Conservation (phyloP, 371 early-diverging fungal genomes). For the Zychaea mexicana region DNA sequence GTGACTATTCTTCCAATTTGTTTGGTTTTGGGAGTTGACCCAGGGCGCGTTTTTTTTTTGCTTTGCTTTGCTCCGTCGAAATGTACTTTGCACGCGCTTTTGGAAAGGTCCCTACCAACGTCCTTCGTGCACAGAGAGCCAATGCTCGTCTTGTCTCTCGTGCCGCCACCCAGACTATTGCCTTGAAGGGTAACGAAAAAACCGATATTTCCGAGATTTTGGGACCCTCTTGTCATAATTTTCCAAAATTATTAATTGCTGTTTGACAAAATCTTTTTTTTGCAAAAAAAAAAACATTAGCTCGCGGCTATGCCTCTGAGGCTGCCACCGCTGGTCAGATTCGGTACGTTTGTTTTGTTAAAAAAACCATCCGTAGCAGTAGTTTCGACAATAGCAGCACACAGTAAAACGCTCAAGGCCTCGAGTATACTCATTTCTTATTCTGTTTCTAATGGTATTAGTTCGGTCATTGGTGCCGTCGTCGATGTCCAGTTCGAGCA, state of each 20-base stretch:
- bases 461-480: slow-evolving; percentile 90
- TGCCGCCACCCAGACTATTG: slow-evolving; percentile 23
- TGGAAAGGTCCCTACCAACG: slow-evolving; percentile 36
- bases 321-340: slow-evolving; percentile 44
- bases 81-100: slow-evolving; percentile 37
- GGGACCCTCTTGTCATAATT: background rate
- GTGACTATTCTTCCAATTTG: background rate
- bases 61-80: slow-evolving; percentile 6
- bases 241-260: background rate
- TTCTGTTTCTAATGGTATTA: slow-evolving; percentile 5
- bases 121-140: slow-evolving; percentile 26
- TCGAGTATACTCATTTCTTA: background rate
- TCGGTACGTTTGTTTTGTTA: slow-evolving; percentile 40
- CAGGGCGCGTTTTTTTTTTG: slow-evolving; percentile 1
- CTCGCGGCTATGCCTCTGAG: slow-evolving; percentile 40
- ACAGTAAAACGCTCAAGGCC: too few species aligned
- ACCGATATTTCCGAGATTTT: too few species aligned
- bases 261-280: slow-evolving; percentile 3
- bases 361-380: background rate
- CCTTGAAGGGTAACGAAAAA: slow-evolving; percentile 24
- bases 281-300: slow-evolving; percentile 15
- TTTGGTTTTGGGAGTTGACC: background rate
- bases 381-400: background rate
- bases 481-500: slow-evolving; percentile 95
- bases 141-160: slow-evolving; percentile 24